These are phyloP conservation scores for Xylaria digitata DNA, from an alignment of 2,329 filamentous ascomycete genomes.

Conservation along the genomic window DNA sequence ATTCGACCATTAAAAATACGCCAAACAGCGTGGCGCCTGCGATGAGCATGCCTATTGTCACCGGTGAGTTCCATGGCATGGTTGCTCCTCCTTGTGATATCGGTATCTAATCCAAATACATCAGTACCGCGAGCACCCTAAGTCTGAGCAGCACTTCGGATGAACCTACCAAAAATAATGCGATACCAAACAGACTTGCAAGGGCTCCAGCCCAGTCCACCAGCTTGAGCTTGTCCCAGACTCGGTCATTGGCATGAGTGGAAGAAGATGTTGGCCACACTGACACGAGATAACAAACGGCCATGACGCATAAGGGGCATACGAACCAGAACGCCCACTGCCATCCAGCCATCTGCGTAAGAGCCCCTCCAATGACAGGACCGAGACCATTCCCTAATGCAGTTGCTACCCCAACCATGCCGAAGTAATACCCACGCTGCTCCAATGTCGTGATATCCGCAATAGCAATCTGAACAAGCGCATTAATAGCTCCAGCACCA, in stretches of 20 bases:
- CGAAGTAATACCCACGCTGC: conserved; percentile 24
- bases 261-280: conserved; percentile 16
- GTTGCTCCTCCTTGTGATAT: conserved; percentile 22
- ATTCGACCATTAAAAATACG: conserved; percentile 6
- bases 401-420: conserved; percentile 18
- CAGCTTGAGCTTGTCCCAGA: conserved; percentile 24
- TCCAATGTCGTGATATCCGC: conserved; percentile 20
- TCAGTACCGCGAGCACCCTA: not conserved
- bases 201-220: conserved; percentile 24
- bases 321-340: conserved; percentile 21
- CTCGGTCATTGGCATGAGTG: not conserved
- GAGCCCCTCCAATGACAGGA: conserved; percentile 20
- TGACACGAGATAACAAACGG: conserved; percentile 17
- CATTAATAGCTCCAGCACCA: conserved; percentile 21
- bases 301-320: conserved; percentile 20
- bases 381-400: conserved; percentile 23
- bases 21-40: not conserved
- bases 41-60: conserved; percentile 7
- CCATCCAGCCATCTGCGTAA: conserved; percentile 12
- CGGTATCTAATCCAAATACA: conserved; percentile 8
- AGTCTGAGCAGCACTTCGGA: too few species aligned
- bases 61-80: conserved; percentile 17
- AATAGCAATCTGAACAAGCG: conserved; percentile 19
- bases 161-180: conserved; percentile 13
- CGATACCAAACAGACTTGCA: conserved; percentile 20